phyloP scores from a whole-genome alignment of 2,329 filamentous ascomycete species.

The Spiromastix sp. region DNA sequence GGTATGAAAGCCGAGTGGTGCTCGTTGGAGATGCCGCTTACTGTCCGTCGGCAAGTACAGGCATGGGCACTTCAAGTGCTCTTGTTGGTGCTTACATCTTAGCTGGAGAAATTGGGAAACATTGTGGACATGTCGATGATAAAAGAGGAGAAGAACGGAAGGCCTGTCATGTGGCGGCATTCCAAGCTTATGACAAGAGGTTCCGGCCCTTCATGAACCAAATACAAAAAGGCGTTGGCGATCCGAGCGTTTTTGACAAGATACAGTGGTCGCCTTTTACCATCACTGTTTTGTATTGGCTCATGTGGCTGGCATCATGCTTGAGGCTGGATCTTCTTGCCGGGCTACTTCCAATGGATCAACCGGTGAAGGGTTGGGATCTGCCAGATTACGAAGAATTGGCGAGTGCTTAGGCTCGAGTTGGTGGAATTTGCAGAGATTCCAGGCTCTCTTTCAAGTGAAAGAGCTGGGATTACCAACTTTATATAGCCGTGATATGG shows the following conservation, averaged over 20 bases:
- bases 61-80: conserved; percentile 42
- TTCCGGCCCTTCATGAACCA: conserved; percentile 37
- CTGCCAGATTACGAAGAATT: not conserved
- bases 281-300: not conserved
- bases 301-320: not conserved
- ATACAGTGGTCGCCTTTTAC: not conserved
- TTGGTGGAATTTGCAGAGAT: not conserved
- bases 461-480: too few species aligned
- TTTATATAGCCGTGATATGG: too few species aligned
- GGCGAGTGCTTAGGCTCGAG: too few species aligned
- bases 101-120: conserved; percentile 28
- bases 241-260: not conserved
- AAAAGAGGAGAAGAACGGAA: not conserved
- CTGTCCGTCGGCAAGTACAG: conserved; percentile 39
- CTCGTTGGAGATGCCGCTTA: conserved; percentile 47
- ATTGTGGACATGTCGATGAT: conserved; percentile 17
- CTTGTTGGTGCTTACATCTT: conserved; percentile 32
- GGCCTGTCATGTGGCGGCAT: conserved; percentile 21
- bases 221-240: conserved; percentile 28
- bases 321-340: not conserved
- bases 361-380: not conserved
- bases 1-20: conserved; percentile 38
- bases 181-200: conserved; percentile 35
- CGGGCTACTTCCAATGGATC: too few species aligned
- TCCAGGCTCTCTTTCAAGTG: not conserved